phyloP scores from a whole-genome alignment of 805 yeast species.

The Sugiyamaella lignohabitans region DNA sequence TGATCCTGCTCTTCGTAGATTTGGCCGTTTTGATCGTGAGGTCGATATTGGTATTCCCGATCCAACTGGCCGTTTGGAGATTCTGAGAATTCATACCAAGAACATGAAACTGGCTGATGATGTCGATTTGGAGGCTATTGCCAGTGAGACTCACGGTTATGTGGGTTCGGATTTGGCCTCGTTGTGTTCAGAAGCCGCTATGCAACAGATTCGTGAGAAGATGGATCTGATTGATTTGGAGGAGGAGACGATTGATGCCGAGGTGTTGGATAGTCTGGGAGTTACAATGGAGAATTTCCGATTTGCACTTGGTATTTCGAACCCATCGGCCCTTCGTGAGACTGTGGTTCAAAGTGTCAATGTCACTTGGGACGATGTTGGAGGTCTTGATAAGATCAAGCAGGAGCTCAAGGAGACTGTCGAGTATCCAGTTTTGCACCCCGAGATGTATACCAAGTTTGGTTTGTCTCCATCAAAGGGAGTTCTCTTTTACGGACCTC shows the following conservation, averaged over 20 bases:
- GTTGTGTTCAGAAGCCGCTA: slow-evolving; percentile 99
- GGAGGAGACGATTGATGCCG: slow-evolving; percentile 96
- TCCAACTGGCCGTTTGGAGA: slow-evolving; percentile 97
- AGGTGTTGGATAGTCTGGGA: slow-evolving; percentile 89
- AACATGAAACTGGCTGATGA: slow-evolving; percentile 95
- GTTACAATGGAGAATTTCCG: slow-evolving; percentile 99
- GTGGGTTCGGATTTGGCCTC: slow-evolving; percentile 99
- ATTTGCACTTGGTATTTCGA: slow-evolving; percentile 95
- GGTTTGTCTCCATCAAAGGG: slow-evolving; percentile 98
- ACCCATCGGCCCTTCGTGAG: slow-evolving; percentile 98
- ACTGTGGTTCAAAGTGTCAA: slow-evolving; percentile 98
- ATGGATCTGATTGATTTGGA: slow-evolving; percentile 96
- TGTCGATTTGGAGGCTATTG: slow-evolving; percentile 92
- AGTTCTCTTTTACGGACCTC: slow-evolving; percentile 98
- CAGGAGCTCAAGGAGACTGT: slow-evolving; percentile 97
- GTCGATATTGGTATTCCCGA: slow-evolving; percentile 92
- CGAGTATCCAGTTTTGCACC: slow-evolving; percentile 97
- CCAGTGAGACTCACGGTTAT: slow-evolving; percentile 97
- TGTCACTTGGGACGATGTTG: slow-evolving; percentile 99
- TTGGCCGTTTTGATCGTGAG: slow-evolving; percentile 81
- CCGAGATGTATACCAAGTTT: slow-evolving; percentile 97
- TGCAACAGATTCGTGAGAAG: slow-evolving; percentile 99
- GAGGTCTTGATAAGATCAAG: slow-evolving; percentile 95
- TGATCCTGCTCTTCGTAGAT: slow-evolving; percentile 80
- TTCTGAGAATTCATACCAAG: slow-evolving; percentile 93